Evolutionary conservation across 2,329 filamentous ascomycete species (phyloP).

Genomic region (Albifimbria verrucaria): DNA sequence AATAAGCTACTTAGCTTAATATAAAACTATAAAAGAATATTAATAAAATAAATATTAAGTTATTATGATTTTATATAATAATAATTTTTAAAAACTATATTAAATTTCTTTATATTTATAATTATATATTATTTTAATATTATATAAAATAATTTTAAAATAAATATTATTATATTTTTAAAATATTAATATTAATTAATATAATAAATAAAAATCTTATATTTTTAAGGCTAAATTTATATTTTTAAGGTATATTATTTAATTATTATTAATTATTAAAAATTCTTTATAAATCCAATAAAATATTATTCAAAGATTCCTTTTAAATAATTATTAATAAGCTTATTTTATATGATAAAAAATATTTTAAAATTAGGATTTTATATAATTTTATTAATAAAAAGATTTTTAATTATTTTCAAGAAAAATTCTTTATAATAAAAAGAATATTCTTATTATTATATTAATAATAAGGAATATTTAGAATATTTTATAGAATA

Average conservation of each 20-base stretch:
- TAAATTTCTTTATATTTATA: constrained; percentile 1
- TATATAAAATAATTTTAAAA: neutral
- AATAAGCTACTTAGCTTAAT: too few species aligned
- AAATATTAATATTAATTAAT: neutral
- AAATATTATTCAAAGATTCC: neutral
- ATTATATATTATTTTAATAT: constrained; percentile 2
- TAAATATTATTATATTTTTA: neutral
- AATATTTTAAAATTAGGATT: neutral
- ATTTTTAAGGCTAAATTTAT: neutral
- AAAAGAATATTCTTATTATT: neutral
- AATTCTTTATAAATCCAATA: neutral
- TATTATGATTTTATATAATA: too few species aligned
- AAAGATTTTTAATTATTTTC: neutral
- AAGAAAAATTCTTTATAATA: neutral
- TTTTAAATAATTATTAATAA: neutral
- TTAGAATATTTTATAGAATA: too few species aligned
- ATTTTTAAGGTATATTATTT: neutral
- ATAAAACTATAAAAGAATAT: too few species aligned
- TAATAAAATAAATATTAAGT: too few species aligned
- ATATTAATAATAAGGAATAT: neutral
- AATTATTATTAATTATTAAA: neutral
- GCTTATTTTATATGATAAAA: neutral
- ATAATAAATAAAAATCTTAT: neutral
- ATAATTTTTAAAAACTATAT: neutral
- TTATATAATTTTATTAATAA: too few species aligned